Base-by-base conservation (phyloP, 225 moss, liverwort and hornwort species). In the Polytrichum formosum region DNA sequence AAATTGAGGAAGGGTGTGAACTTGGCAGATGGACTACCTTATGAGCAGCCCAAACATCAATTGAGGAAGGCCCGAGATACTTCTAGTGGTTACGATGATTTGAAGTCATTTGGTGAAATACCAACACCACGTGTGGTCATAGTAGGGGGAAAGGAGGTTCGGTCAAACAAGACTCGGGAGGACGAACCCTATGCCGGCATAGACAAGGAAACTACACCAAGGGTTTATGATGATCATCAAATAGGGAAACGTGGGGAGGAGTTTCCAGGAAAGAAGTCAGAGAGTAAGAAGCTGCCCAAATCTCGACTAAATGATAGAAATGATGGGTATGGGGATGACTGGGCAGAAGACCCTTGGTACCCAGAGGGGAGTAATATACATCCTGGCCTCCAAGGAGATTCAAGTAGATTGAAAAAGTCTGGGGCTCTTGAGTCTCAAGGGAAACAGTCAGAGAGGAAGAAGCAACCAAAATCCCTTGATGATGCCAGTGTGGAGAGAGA, bases 111-210 rank as follows among this genome's bases (percentile, higher is more conserved):
- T 68, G 56, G 18, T 13, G 56, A 19, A 30, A 72, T 56, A 55
- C 22, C 53, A 30, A 54, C 74, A 18, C 55, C 18, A 62, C 82
- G 82, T 68, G 75, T 75, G 72, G 67, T 28, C 5, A 82, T 77
- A 26, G 21, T 83, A 22, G 82, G 77, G 33, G 65, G 75, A 2
- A 75, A 75, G 71, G 82, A 78, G 26, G 55, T 83, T 55, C 77
- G 73, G 67, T 23, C 6, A 16, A 74, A 46, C 59, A 72, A 67
- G 20, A 7, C 9, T 76, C 31, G 67, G 56, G 80, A 82, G 25
- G 28, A 18, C 2, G 67, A 67, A 18, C 27, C 6, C 18, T 33
- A 30, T 18, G 53, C 26, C 55, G 53, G 25, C 8, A 67, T 1
- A 26, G 1, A 25, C 3, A 55, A 54, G 26, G 26, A 9, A 27